Percentiles rank a stretch among this genome's conserved stretches.
These are phyloP conservation scores for Sphaerulina musiva DNA, from an alignment of 2,329 filamentous ascomycete species.

Conservation along the genomic window DNA sequence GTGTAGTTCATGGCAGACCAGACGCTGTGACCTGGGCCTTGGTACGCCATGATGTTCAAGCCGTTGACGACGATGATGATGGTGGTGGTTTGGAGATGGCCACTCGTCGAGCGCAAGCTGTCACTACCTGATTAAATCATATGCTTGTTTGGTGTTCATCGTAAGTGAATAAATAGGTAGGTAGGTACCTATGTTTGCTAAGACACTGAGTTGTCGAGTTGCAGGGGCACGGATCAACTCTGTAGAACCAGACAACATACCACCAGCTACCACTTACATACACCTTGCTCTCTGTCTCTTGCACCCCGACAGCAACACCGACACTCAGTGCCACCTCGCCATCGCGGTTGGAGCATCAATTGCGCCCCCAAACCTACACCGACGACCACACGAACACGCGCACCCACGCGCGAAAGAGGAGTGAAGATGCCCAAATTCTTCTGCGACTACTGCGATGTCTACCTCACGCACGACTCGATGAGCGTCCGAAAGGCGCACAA, in stretches of 20 bases:
- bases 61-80: conserved; percentile 1
- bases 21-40: conserved; percentile 38
- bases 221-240: background rate
- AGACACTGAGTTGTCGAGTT: background rate
- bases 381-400: background rate
- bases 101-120: background rate
- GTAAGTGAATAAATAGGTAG: background rate
- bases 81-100: background rate
- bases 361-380: background rate
- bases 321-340: background rate
- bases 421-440: conserved; percentile 34
- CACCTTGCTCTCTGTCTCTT: background rate
- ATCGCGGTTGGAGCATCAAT: background rate
- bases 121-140: background rate
- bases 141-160: background rate
- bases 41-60: conserved; percentile 22
- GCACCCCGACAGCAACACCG: too few species aligned
- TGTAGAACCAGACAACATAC: too few species aligned
- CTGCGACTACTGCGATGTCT: conserved; percentile 98
- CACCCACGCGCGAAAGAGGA: background rate
- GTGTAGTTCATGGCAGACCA: conserved; percentile 48
- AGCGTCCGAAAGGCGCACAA: conserved; percentile 99
- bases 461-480: conserved; percentile 99
- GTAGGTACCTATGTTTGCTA: too few species aligned
- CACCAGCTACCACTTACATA: background rate